phyloP scores from a whole-genome alignment of 371 early-diverging fungal species.

The Syncephalastrum racemosum region DNA sequence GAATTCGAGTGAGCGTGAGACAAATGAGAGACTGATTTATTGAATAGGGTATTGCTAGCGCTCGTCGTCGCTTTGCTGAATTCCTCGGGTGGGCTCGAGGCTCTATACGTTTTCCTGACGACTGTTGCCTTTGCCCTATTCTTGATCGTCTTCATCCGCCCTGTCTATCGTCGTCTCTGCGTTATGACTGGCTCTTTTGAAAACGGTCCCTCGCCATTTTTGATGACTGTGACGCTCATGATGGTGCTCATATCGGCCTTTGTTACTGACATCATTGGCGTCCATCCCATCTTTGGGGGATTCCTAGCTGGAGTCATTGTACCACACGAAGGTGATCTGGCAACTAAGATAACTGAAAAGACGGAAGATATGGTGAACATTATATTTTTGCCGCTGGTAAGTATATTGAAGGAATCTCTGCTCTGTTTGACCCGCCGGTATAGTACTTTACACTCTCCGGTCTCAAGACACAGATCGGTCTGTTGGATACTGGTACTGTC shows the following conservation, averaged over 20 bases:
- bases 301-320: constrained; percentile 85
- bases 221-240: constrained; percentile 67
- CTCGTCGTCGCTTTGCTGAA: constrained; percentile 79
- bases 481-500: constrained; percentile 64
- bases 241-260: constrained; percentile 70
- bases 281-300: constrained; percentile 92
- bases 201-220: constrained; percentile 60
- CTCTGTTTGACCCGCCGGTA: neutral
- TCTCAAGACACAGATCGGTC: constrained; percentile 82
- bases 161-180: constrained; percentile 50
- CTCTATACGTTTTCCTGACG: constrained; percentile 71
- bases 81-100: constrained; percentile 59
- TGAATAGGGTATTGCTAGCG: constrained; percentile 61
- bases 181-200: constrained; percentile 51
- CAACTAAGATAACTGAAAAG: constrained; percentile 84
- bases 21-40: neutral
- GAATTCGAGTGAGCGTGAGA: neutral
- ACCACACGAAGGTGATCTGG: constrained; percentile 88
- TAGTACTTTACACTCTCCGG: constrained; percentile 92
- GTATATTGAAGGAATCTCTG: constrained; percentile 2
- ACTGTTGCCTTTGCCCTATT: constrained; percentile 62
- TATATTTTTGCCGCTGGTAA: constrained; percentile 83
- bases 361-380: constrained; percentile 90
- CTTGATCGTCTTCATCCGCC: constrained; percentile 60
- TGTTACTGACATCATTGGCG: constrained; percentile 85